A percentile compares a stretch with the other conserved stretches of the same genome.
These are phyloP conservation scores for Prinsepia uniflora DNA, from an alignment of 306 rosid species.

Conservation along the genomic window DNA sequence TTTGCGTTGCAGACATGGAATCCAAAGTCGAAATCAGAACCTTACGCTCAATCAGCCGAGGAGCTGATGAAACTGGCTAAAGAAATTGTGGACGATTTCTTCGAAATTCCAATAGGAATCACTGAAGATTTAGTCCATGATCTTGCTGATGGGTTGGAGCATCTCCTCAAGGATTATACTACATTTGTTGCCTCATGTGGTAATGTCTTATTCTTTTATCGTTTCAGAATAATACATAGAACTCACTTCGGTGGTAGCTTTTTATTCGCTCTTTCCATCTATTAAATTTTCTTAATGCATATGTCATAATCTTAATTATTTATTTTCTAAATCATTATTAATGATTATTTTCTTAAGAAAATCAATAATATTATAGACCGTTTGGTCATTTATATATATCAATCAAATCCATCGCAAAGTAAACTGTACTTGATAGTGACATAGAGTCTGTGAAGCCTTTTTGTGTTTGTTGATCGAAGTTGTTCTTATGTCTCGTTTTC, in stretches of 20 bases:
- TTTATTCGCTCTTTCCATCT: too few species aligned
- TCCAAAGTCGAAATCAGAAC: slow-evolving; percentile 86
- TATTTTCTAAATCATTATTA: too few species aligned
- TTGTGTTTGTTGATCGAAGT: not conserved
- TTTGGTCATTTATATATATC: too few species aligned
- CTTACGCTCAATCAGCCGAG: slow-evolving; percentile 66
- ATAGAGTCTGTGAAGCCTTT: too few species aligned
- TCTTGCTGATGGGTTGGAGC: slow-evolving; percentile 70
- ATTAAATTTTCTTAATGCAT: too few species aligned
- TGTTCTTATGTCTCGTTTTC: not conserved
- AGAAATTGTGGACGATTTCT: slow-evolving; percentile 59
- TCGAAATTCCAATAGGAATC: slow-evolving; percentile 70
- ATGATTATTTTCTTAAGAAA: too few species aligned
- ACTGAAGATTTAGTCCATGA: slow-evolving; percentile 67
- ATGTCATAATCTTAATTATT: too few species aligned
- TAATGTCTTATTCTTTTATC: not conserved
- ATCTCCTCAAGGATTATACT: slow-evolving; percentile 56
- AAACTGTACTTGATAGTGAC: too few species aligned
- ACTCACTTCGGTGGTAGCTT: too few species aligned
- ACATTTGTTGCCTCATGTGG: slow-evolving; percentile 82
- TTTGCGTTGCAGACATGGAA: slow-evolving; percentile 73
- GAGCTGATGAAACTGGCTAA: slow-evolving; percentile 55
- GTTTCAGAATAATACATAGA: too few species aligned
- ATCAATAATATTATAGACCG: too few species aligned
- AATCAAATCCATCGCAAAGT: too few species aligned